phyloP scores from a whole-genome alignment of 768 basidiomycete genomes.

The Fibroporia radiculosa region DNA sequence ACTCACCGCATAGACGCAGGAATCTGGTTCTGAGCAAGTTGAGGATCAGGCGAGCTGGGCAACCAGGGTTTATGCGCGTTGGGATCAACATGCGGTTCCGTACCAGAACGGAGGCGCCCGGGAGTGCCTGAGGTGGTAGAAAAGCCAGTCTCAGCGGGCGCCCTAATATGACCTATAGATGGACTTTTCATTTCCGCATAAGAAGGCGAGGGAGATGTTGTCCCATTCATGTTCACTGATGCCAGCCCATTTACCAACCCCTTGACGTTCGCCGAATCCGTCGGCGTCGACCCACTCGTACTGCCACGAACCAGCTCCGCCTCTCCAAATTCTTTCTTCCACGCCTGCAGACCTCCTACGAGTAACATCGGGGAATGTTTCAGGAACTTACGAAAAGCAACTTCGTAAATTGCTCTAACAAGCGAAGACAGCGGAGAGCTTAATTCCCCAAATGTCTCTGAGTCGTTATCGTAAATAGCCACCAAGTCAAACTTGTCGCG shows the following conservation, averaged over 20 bases:
- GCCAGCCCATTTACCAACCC: slow-evolving; percentile 8
- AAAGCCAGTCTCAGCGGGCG: slow-evolving; percentile 11
- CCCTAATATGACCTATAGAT: slow-evolving; percentile 10
- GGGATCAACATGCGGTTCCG: slow-evolving; percentile 12
- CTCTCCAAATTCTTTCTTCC: slow-evolving; percentile 55
- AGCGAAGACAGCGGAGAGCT: slow-evolving; percentile 52
- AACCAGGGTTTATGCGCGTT: slow-evolving; percentile 15
- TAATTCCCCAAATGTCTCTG: slow-evolving; percentile 41
- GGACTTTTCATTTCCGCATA: slow-evolving; percentile 7
- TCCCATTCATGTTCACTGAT: slow-evolving; percentile 6
- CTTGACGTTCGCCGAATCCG: background rate
- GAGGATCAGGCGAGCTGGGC: slow-evolving; percentile 14
- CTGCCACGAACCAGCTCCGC: slow-evolving; percentile 24
- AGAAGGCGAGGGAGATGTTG: background rate
- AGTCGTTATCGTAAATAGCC: slow-evolving; percentile 71
- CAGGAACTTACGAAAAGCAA: slow-evolving; percentile 62
- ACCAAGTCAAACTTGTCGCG: slow-evolving; percentile 87
- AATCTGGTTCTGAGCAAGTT: slow-evolving; percentile 34
- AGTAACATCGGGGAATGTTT: slow-evolving; percentile 76
- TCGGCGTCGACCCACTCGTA: slow-evolving; percentile 3
- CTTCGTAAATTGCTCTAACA: slow-evolving; percentile 62
- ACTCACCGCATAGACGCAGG: slow-evolving; percentile 37
- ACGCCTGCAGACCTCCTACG: slow-evolving; percentile 77
- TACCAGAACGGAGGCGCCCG: slow-evolving; percentile 11
- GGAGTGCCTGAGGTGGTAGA: slow-evolving; percentile 2